Evolutionary conservation across 2,329 filamentous ascomycete species (phyloP), one percentile per base, ranked within the genome.

Genomic region (Fusarium sp.): DNA sequence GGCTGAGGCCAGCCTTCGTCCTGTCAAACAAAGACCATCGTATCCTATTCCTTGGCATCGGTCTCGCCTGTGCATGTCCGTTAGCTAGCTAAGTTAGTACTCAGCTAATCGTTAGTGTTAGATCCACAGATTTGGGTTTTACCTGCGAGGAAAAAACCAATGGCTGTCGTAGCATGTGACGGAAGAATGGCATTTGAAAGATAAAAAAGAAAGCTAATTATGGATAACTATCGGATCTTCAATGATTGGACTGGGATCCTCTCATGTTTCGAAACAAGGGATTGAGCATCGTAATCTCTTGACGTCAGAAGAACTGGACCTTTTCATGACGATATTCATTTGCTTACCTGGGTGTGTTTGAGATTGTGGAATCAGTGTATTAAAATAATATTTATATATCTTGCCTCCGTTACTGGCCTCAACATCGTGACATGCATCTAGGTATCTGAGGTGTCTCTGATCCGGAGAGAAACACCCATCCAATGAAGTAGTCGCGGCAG

Each of bases 61-160:
- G 70, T 60, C 66, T 70, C 66, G 67, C 47, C 67, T 70, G 59
- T 70, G 36, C 52, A 65, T 48, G 28, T 48, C n/a, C 51, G 20
- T 28, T n/a, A 26, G 34, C 45, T 66, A 28, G 14, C 3, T 34
- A 26, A 28, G 28, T 3, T 28, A 28, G 28, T 30, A 8, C 14
- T 15, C 7, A 15, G 32, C 34, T 30, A 36, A 36, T 44, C n/a
- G 14, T 42, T 68, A 42, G 57, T 54, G 39, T 20, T 55, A 67
- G 75, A 36, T 75, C 75, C 72, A 77, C 72, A 70, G 61, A 78
- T 65, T 75, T 77, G 74, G 72, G 72, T 78, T 77, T 70, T 60
- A 57, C 42, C 44, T 38, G 68, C 63, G 24, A 64, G 9, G 47
- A 55, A 52, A 51, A 69, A 54, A 26, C 51, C 71, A 68, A 72